Base-by-base conservation (phyloP, 2,329 filamentous ascomycete genomes). In the Claviceps pazoutovae region DNA sequence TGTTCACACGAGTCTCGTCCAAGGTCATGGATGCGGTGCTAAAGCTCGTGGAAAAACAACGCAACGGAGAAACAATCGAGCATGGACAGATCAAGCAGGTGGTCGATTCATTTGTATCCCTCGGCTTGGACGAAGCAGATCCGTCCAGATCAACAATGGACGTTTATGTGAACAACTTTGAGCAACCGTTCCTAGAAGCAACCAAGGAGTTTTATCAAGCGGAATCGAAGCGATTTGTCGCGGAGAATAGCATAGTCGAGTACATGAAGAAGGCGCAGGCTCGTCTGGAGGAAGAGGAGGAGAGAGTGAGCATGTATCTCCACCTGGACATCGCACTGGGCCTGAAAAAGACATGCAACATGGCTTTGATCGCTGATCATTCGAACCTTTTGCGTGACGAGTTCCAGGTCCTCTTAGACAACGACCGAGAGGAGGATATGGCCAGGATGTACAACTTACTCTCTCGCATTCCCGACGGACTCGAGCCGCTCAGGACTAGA, bases 251-350 rank as follows among this genome's bases (percentile, higher is more conserved):
- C 56, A 89, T 98, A 4, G 90, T 98, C 37, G 93, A 98, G 64
- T 98, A 97, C 71, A 97, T 98, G 93, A 97, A 97, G 75, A 98
- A 98, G 78, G 94, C 93, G 0, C 91, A 97, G 70, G 71, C 81
- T 43, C 83, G 93, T 36, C 71, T 98, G 55, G 81, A 88, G 7
- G 93, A 98, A 68, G 93, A 98, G 68, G 93, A 95, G 70, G 88
- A 91, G 64, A 87, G 93, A 26, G 93, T 98, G 9, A 82, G 82
- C 57, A 81, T 97, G 63, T 98, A 95, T 63, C 76, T 98, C 46
- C 88, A 97, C 62, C 80, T 82, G 38, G 93, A 98, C 67, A 96
- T 97, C 53, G 86, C 87, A 59, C 72, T 82, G 7, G 83, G 83
- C 16, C 73, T 98, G 51, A 95, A 90, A 72, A 88, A 87, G 61